Percentiles rank a stretch among this genome's conserved stretches.
Conservation (phyloP, 805 yeast species). For the Kodamaea sagamina region DNA sequence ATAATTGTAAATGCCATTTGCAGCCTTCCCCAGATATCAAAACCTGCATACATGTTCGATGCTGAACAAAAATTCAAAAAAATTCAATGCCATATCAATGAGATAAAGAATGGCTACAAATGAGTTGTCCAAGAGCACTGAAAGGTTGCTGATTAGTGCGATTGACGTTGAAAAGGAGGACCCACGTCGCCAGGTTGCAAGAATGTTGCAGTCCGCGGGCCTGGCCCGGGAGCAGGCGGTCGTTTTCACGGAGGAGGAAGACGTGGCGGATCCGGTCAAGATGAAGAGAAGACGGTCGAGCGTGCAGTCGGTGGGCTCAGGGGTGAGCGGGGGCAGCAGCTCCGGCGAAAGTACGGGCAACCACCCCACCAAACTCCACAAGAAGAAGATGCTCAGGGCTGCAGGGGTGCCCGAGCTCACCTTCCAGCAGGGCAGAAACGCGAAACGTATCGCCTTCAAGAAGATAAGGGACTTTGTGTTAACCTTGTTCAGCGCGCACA, state of each 20-base stretch:
- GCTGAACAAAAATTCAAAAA: background rate
- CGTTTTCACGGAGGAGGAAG: constrained; percentile 25
- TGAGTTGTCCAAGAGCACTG: constrained; percentile 21
- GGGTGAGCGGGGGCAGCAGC: no score
- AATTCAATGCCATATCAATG: constrained; percentile 5
- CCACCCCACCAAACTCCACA: constrained; percentile 23
- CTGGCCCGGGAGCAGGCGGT: constrained; percentile 23
- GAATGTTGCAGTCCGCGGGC: constrained; percentile 14
- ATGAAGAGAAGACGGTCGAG: constrained; percentile 43
- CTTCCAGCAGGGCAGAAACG: constrained; percentile 2
- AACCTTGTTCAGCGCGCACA: constrained; percentile 14
- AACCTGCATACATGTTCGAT: background rate
- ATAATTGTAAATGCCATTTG: no score
- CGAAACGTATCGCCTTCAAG: constrained; percentile 20
- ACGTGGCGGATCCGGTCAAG: background rate
- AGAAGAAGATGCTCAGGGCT: constrained; percentile 35
- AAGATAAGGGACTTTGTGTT: constrained; percentile 22
- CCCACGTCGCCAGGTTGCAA: constrained; percentile 21
- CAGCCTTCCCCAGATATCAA: constrained; percentile 2
- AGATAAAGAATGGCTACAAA: constrained; percentile 6
- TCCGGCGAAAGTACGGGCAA: constrained; percentile 11
- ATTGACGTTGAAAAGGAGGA: constrained; percentile 21
- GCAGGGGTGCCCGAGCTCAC: constrained; percentile 24
- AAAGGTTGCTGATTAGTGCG: constrained; percentile 30
- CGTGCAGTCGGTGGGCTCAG: constrained; percentile 23